A percentile compares a stretch with the other conserved stretches of the same genome.
Evolutionary conservation across 129 eudicot species (phyloP).

Genomic region (Artemisia annua): DNA sequence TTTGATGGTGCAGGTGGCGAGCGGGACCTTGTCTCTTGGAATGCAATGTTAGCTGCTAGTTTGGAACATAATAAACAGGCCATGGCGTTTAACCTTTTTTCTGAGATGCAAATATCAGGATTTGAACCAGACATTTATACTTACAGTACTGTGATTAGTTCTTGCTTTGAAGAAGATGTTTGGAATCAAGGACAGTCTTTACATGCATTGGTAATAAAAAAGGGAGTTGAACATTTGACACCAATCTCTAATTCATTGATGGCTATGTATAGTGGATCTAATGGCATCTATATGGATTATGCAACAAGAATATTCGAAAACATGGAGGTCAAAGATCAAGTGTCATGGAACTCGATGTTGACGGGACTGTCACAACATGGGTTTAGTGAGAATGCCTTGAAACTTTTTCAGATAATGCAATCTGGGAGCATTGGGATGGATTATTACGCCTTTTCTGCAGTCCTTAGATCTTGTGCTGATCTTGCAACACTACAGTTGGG

Average conservation of each 20-base stretch:
- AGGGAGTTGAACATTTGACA: constrained; percentile 50
- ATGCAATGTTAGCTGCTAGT: constrained; percentile 78
- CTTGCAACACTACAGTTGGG: constrained; percentile 76
- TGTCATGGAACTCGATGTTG: constrained; percentile 84
- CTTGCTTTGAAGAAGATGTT: constrained; percentile 52
- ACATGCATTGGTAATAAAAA: constrained; percentile 70
- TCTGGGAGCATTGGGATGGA: constrained; percentile 48
- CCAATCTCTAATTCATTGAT: constrained; percentile 74
- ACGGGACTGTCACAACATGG: constrained; percentile 83
- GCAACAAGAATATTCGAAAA: constrained; percentile 52
- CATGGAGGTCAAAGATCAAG: constrained; percentile 56
- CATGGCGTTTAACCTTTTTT: constrained; percentile 56
- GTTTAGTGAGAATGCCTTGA: constrained; percentile 60
- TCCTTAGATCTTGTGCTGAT: constrained; percentile 79
- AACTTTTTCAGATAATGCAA: constrained; percentile 58
- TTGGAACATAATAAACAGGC: constrained; percentile 46
- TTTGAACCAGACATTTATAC: constrained; percentile 68
- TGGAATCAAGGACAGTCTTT: constrained; percentile 52
- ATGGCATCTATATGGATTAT: constrained; percentile 39
- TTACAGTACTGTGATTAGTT: constrained; percentile 68
- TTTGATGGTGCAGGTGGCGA: constrained; percentile 45
- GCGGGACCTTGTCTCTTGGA: constrained; percentile 82
- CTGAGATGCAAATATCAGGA: constrained; percentile 52
- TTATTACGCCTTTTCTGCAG: constrained; percentile 77
- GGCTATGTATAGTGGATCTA: constrained; percentile 58